Conservation (phyloP, 1,284 basidiomycete genomes). For the Trichosporon sp. region DNA sequence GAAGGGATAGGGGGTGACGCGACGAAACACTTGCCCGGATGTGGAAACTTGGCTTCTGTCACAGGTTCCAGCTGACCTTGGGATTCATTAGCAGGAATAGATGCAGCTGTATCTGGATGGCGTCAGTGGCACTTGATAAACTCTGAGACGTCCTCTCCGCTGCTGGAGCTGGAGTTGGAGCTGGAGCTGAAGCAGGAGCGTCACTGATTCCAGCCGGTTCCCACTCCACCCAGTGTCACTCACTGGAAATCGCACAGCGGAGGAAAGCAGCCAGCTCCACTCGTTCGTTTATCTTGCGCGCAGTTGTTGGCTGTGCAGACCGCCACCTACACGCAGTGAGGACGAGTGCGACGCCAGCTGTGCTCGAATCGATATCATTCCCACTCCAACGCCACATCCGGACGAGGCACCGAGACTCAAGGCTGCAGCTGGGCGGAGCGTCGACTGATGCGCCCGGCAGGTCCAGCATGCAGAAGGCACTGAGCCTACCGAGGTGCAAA, state of each 20-base stretch:
- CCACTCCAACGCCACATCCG: background rate
- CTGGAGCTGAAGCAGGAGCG: background rate
- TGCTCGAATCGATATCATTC: background rate
- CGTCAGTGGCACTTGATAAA: background rate
- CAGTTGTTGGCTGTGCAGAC: background rate
- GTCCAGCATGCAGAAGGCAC: background rate
- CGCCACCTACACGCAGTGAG: background rate
- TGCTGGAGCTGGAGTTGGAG: no score
- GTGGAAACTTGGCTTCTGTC: background rate
- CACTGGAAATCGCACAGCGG: no score
- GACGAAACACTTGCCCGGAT: background rate
- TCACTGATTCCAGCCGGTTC: background rate
- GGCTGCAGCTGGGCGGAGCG: no score
- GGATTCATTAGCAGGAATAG: background rate
- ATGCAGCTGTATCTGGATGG: background rate
- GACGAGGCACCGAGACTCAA: background rate
- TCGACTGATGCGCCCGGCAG: background rate
- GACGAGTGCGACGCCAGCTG: background rate
- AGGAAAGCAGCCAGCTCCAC: no score
- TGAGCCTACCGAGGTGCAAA: background rate
- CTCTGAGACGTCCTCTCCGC: conserved; percentile 5
- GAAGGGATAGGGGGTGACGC: background rate
- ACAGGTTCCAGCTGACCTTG: background rate
- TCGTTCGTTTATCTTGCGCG: no score
- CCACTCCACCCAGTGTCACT: background rate